A percentile compares a stretch with the other conserved stretches of the same genome.
phyloP scores from a whole-genome alignment of 1,284 basidiomycete species.

The Trichosporon sp. region DNA sequence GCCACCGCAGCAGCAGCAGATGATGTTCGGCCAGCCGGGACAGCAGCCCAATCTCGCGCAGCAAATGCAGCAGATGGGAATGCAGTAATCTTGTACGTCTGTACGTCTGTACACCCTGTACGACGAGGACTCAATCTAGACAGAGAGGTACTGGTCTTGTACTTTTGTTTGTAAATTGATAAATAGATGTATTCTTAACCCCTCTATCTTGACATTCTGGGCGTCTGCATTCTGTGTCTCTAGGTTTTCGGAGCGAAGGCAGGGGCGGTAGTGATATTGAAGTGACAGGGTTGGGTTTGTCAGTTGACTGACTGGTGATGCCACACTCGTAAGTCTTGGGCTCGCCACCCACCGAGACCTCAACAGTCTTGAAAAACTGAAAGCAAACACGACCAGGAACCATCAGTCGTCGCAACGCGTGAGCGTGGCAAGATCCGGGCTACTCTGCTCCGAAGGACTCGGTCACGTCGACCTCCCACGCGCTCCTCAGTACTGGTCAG shows the following conservation, averaged over 20 bases:
- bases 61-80: conserved; percentile 4
- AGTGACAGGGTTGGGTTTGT: too few relatives aligned
- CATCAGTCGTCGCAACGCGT: background rate
- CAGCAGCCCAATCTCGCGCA: background rate
- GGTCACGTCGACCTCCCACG: too few relatives aligned
- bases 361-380: background rate
- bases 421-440: background rate
- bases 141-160: background rate
- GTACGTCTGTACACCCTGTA: too few relatives aligned
- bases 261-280: too few relatives aligned
- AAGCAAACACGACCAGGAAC: background rate
- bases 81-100: background rate
- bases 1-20: background rate
- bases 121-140: background rate
- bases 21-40: background rate
- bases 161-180: background rate
- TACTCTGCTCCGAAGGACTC: background rate
- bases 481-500: too few relatives aligned
- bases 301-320: too few relatives aligned
- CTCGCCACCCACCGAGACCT: background rate
- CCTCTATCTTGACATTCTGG: background rate
- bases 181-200: background rate
- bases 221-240: too few relatives aligned
- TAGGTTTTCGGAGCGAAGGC: too few relatives aligned
- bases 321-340: background rate